These are phyloP conservation scores for Rhodotorula mucilaginosa DNA, from an alignment of 1,284 basidiomycete species.

Conservation along the genomic window DNA sequence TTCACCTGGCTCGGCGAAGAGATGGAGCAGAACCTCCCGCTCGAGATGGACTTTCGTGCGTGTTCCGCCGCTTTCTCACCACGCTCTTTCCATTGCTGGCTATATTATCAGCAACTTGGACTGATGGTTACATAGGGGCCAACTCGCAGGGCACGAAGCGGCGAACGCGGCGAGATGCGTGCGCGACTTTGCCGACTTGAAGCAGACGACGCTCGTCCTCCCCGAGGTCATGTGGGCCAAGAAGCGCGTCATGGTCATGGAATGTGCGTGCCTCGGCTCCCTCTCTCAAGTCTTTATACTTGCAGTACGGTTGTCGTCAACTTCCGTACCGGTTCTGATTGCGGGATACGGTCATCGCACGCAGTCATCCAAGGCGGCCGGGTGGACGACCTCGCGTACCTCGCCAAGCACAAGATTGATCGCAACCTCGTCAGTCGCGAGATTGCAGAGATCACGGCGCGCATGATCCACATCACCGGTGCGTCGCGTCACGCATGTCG, in stretches of 20 bases:
- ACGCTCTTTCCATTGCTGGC: no score
- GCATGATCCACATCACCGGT: conserved; percentile 96
- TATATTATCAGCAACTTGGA: not conserved
- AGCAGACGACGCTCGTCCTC: conserved; percentile 79
- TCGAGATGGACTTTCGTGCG: conserved; percentile 83
- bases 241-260: conserved; percentile 89
- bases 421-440: conserved; percentile 56
- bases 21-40: conserved; percentile 73
- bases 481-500: conserved; percentile 48
- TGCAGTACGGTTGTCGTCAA: no score
- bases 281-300: not conserved
- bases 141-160: conserved; percentile 69
- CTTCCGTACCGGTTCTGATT: no score
- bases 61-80: not conserved
- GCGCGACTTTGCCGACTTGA: conserved; percentile 66
- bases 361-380: conserved; percentile 72
- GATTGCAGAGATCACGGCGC: conserved; percentile 68
- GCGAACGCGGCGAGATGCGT: conserved; percentile 71
- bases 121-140: not conserved
- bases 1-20: conserved; percentile 90
- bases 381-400: conserved; percentile 82
- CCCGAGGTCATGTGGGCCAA: conserved; percentile 80
- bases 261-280: conserved; percentile 56
- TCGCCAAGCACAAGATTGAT: conserved; percentile 81
- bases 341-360: no score